Percentiles rank a stretch among this genome's conserved stretches.
These are phyloP conservation scores for Hyphopichia wangnamkhiaoensis DNA, from an alignment of 1,139 yeast species.

Conservation along the genomic window DNA sequence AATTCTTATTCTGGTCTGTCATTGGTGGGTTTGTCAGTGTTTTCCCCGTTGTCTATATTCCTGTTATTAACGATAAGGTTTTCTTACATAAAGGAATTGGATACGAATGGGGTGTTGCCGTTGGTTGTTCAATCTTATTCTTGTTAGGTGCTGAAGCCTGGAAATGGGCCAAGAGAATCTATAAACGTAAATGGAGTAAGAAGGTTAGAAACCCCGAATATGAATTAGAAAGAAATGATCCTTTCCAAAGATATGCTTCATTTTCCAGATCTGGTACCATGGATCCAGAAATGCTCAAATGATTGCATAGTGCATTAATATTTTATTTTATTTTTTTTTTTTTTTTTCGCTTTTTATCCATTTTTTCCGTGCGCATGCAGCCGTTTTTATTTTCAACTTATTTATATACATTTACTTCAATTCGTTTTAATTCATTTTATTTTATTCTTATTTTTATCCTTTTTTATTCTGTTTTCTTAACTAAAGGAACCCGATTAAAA, in stretches of 20 bases:
- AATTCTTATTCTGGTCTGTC: constrained; percentile 79
- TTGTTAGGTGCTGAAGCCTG: constrained; percentile 60
- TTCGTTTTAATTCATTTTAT: not conserved
- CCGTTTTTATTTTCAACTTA: too few relatives aligned
- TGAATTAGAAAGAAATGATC: constrained; percentile 57
- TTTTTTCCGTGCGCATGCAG: too few relatives aligned
- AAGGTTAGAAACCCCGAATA: constrained; percentile 55
- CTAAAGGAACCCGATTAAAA: too few relatives aligned
- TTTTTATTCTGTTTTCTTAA: not conserved
- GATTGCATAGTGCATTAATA: not conserved
- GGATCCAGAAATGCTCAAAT: constrained; percentile 7
- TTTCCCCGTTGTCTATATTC: constrained; percentile 81
- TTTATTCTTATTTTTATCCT: not conserved
- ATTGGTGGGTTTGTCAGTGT: constrained; percentile 66
- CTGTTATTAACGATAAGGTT: constrained; percentile 77
- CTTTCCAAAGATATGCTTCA: constrained; percentile 57
- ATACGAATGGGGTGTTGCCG: constrained; percentile 79
- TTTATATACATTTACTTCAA: too few relatives aligned
- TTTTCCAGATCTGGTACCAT: constrained; percentile 48
- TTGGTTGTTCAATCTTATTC: constrained; percentile 61
- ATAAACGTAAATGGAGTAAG: constrained; percentile 34
- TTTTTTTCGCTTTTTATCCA: not conserved
- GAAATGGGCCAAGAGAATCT: constrained; percentile 64
- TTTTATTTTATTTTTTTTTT: not conserved
- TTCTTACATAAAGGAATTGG: constrained; percentile 72